Evolutionary conservation across 2,329 filamentous ascomycete genomes (phyloP), one percentile per base, ranked within the genome.

Genomic region (Aspergillus sp.): DNA sequence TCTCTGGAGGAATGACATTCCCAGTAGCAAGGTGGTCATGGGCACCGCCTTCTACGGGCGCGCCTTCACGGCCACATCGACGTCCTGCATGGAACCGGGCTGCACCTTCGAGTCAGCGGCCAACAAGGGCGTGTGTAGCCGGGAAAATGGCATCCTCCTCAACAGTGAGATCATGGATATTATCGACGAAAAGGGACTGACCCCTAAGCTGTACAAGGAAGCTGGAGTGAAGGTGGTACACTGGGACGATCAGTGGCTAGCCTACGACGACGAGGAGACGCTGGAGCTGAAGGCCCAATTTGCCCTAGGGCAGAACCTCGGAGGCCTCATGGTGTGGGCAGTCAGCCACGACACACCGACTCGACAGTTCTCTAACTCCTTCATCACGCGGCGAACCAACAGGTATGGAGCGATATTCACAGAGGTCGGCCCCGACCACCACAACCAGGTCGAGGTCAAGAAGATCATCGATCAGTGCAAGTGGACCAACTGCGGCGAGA

Each of bases 191-290:
- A 52, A 60, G 23, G 46, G 58, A 4, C 47, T 64, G 14, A 54
- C 32, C 10, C 47, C 60, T 2, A 50, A 54, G 2, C 38, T 60
- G 1, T 56, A 66, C 40, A 49, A 60, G 34, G 56, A 62, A 5
- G 60, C 57, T 1, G 61, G 57, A 2, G 49, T 65, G 11, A 61
- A 63, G 38, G 53, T 51, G 5, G 44, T 62, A 1, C 49, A 44
- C 2, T 64, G 49, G 40, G 34, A 54, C 0, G 49, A 64, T 38
- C 57, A 64, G 19, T 65, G 63, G 64, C 56, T 69, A 2, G 64
- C 64, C 1, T 70, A 64, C 29, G 69, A 71, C 38, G 73, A 78
- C 46, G 49, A 52, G 0, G 63, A 71, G 5, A 78, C 75, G 2
- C 62, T 70, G 16, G 56, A 64, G 25, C 52, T 64, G 16, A 77